Evolutionary conservation across 1,284 basidiomycete genomes (phyloP), one percentile per base, ranked within the genome.

Genomic region (Gomphus sp.): DNA sequence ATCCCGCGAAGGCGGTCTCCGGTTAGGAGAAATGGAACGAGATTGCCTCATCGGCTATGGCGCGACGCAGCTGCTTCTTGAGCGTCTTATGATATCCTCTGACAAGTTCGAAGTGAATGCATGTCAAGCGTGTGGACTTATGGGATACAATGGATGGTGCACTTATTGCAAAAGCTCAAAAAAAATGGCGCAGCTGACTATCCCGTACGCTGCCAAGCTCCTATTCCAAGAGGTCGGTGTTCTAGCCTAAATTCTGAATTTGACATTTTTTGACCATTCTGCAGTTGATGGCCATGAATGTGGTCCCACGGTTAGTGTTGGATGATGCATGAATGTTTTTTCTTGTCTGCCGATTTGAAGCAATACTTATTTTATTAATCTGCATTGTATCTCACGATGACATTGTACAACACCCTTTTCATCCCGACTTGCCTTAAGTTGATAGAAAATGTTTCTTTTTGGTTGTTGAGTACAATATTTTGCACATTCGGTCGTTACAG

Each of bases 21-120:
- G 97, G 60, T 79, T 99, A 16, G 97, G 97, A 60, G 97, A 99
- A 75, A 99, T 99, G 97, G 97, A 99, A 70, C 87, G 97, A 55
- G 97, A 99, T 73, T 99, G 93, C 71, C 76, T 95, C 33, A 94
- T 95, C 67, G 93, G 93, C 56, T 96, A 98, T 67, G 95, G 95
- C 22, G 97, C 97, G 1, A 97, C 95, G 1, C 96, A 99, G 69
- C 80, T 99, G 49, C 76, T 99, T 22, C 82, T 99, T 8, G 97
- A 98, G 73, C 88, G 97, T 22, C 80, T 99, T 16, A 99, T 99
- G 96, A 93, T 99, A 62, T 97, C 93, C 12, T 97, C 92, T 16
- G 93, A 96, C 75, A 93, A 93, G 66, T 99, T 99, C 69, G 92
- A 96, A 70, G 93, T 98, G 55, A 92, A 98, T 68, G 95, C 94